A percentile compares a stretch with the other conserved stretches of the same genome.
Evolutionary conservation across 2,329 filamentous ascomycete species (phyloP).

Genomic region (Trichothecium sympodiale): DNA sequence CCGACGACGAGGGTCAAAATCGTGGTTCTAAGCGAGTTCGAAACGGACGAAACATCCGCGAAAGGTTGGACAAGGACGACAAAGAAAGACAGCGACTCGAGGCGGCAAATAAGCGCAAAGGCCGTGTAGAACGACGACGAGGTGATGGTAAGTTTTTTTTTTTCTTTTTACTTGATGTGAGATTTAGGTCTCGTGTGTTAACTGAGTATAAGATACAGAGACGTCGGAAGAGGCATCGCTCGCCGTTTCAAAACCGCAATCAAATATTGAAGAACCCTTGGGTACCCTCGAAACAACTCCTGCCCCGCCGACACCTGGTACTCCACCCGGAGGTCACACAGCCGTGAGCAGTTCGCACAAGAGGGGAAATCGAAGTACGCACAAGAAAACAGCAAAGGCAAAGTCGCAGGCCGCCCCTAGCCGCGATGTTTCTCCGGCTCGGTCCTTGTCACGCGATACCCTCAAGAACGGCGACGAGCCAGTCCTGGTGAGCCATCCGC

Average conservation of each 20-base stretch:
- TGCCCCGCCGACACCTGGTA: slow-evolving; percentile 20
- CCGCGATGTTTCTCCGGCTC: slow-evolving; percentile 44
- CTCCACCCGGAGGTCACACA: slow-evolving; percentile 33
- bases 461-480: slow-evolving; percentile 24
- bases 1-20: slow-evolving; percentile 54
- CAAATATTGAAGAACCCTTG: slow-evolving; percentile 18
- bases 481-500: slow-evolving; percentile 13
- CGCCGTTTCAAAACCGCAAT: slow-evolving; percentile 21
- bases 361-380: slow-evolving; percentile 46
- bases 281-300: slow-evolving; percentile 15
- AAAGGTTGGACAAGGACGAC: slow-evolving; percentile 60
- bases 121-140: slow-evolving; percentile 67
- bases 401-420: slow-evolving; percentile 53
- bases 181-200: slow-evolving; percentile 3
- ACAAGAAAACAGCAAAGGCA: slow-evolving; percentile 53
- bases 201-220: slow-evolving; percentile 49
- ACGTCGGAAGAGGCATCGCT: slow-evolving; percentile 55
- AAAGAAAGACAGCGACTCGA: slow-evolving; percentile 64
- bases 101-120: slow-evolving; percentile 69
- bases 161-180: neutral
- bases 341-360: slow-evolving; percentile 41
- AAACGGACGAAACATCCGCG: slow-evolving; percentile 46
- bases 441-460: slow-evolving; percentile 42
- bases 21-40: slow-evolving; percentile 49
- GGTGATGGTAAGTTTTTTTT: slow-evolving; percentile 69